Evolutionary conservation across 2,329 filamentous ascomycete species (phyloP), one percentile per base, ranked within the genome.

Genomic region (Fusarium avenaceum): DNA sequence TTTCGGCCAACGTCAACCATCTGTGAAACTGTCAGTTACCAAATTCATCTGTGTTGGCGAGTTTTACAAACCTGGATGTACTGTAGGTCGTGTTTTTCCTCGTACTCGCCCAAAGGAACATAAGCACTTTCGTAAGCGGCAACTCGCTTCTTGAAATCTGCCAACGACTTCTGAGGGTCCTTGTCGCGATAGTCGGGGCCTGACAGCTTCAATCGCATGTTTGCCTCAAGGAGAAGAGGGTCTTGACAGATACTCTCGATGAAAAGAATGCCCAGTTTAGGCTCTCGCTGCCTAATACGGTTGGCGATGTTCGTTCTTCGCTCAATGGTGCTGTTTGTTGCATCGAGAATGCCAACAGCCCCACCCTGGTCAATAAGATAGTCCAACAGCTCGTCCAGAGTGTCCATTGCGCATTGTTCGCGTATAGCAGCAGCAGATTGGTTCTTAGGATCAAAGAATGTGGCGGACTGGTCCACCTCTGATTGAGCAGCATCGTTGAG

Each of bases 1-100:
- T 99, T 99, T 64, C 95, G 89, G 42, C 96, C 96, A 4, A 99
- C 96, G 78, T 99, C 96, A 69, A 98, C 93, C 92, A 98, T 97
- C 83, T 93, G 70, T 6, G 20, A 10, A 26, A 20, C 38, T 24
- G 59, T 80, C 67, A 82, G 77, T 52, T 44, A 40, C 26, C 9
- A 24, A 30, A 10, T 26, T 26, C 14, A 40, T 51, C 13, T 14
- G 20, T 22, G 17, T 22, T 14, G n/a, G 10, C 6, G 17, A 20
- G 6, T 38, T 33, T 20, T 14, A 67, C 79, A 55, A 78, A 87
- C 86, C 81, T 93, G 93, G 67, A 99, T 96, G 76, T 97, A 99
- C 63, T 96, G 92, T 87, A 97, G 91, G 73, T 94, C 90, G 75
- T 96, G 87, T 22, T 91, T 86, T 80, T 99, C 96, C 77, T 99